phyloP scores from a whole-genome alignment of 352 stramenopile species.

The Hyaloperonospora arabidopsidis region DNA sequence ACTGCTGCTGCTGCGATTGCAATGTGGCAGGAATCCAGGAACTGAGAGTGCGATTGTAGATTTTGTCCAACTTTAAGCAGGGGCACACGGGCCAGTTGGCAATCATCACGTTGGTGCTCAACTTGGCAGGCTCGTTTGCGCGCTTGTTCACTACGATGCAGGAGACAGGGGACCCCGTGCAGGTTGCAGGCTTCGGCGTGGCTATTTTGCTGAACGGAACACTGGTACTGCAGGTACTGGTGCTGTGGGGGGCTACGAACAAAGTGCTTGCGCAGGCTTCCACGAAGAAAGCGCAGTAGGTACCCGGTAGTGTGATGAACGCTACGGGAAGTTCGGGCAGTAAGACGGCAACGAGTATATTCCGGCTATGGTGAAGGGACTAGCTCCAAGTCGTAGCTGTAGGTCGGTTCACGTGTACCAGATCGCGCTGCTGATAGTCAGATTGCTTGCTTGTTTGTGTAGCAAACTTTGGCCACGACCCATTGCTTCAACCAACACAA shows the following conservation, averaged over 20 bases:
- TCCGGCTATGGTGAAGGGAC: no score
- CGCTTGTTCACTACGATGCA: slow-evolving; percentile 85
- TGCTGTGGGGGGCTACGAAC: slow-evolving; percentile 80
- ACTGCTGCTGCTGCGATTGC: neutral
- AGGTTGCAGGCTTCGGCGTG: slow-evolving; percentile 62
- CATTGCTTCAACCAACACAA: no score
- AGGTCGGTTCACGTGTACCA: no score
- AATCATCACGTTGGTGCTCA: slow-evolving; percentile 79
- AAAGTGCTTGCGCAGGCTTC: slow-evolving; percentile 47
- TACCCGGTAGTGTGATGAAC: neutral
- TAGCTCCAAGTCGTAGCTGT: neutral
- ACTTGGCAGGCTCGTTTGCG: slow-evolving; percentile 70
- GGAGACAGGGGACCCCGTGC: slow-evolving; percentile 73
- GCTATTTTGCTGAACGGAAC: slow-evolving; percentile 69
- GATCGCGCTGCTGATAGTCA: neutral
- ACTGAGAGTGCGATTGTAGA: slow-evolving; percentile 32
- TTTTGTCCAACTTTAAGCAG: slow-evolving; percentile 85
- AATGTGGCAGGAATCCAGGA: neutral
- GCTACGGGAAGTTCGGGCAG: neutral
- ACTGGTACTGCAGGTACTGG: slow-evolving; percentile 68
- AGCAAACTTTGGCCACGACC: no score
- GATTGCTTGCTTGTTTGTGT: no score
- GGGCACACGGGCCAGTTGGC: slow-evolving; percentile 85
- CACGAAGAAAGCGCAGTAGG: slow-evolving; percentile 70
- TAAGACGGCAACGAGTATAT: no score